These are phyloP conservation scores for Candida nanaspora DNA, from an alignment of 805 yeast genomes.

Conservation along the genomic window DNA sequence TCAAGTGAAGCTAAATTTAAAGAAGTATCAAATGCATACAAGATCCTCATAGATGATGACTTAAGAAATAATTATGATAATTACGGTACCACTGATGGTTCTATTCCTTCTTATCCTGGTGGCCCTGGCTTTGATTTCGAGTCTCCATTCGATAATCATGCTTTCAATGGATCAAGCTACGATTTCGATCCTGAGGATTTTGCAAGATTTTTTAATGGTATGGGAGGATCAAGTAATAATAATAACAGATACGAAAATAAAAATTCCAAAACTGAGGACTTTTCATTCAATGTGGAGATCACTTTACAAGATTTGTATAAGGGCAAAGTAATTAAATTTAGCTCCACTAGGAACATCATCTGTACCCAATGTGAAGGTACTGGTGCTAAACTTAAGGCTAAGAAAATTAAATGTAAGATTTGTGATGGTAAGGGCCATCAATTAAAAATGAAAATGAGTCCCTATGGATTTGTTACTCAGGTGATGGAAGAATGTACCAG, in stretches of 20 bases:
- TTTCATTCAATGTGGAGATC: slow-evolving; percentile 55
- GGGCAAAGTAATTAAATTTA: slow-evolving; percentile 73
- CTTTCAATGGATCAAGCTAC: slow-evolving; percentile 28
- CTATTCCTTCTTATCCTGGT: slow-evolving; percentile 8
- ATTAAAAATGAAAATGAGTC: slow-evolving; percentile 54
- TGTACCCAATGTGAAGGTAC: slow-evolving; percentile 71
- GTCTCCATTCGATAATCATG: slow-evolving; percentile 42
- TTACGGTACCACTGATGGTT: slow-evolving; percentile 38
- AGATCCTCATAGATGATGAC: slow-evolving; percentile 64
- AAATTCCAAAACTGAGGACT: slow-evolving; percentile 49
- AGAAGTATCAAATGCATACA: slow-evolving; percentile 82
- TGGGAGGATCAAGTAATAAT: slow-evolving; percentile 22
- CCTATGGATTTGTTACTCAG: slow-evolving; percentile 69
- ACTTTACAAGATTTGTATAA: slow-evolving; percentile 68
- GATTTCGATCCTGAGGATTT: slow-evolving; percentile 70
- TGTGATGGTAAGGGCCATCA: slow-evolving; percentile 72
- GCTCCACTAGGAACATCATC: slow-evolving; percentile 62
- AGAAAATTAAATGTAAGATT: slow-evolving; percentile 43
- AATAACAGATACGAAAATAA: neutral
- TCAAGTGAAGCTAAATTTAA: slow-evolving; percentile 76
- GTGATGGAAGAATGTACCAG: slow-evolving; percentile 52
- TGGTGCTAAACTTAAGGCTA: slow-evolving; percentile 63
- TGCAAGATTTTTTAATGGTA: slow-evolving; percentile 56
- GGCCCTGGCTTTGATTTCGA: slow-evolving; percentile 22
- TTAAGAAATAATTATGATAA: slow-evolving; percentile 52